Conservation (phyloP, 345 rosid species). For the Gossypioides kirkii region DNA sequence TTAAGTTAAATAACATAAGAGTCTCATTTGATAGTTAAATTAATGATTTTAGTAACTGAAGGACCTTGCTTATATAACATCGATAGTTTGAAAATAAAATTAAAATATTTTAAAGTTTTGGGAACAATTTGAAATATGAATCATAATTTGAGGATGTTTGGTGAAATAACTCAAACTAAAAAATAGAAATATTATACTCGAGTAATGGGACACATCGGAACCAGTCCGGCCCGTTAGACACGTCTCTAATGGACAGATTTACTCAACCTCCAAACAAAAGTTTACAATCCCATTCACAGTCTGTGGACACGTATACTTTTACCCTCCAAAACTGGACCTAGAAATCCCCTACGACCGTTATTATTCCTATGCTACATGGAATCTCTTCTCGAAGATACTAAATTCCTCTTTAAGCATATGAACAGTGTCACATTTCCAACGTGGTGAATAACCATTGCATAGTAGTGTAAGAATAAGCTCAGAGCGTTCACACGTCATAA, state of each 20-base stretch:
- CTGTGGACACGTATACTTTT: neutral
- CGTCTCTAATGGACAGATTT: neutral
- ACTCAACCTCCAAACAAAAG: neutral
- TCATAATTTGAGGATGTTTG: no score
- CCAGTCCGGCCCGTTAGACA: neutral
- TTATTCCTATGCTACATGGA: neutral
- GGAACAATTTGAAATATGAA: fast-evolving
- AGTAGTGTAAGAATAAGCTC: neutral
- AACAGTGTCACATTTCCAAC: neutral
- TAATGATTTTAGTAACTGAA: no score
- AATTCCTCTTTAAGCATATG: neutral
- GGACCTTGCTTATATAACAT: no score
- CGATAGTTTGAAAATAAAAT: no score
- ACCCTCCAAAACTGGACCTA: neutral
- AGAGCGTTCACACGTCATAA: neutral
- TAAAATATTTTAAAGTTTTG: no score
- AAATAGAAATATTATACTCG: no score
- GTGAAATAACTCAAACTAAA: no score
- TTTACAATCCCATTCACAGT: neutral
- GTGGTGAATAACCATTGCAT: neutral
- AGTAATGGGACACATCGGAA: neutral
- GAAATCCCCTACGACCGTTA: neutral
- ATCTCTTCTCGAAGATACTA: neutral
- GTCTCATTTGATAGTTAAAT: no score
- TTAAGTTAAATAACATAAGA: no score